Evolutionary conservation across 805 yeast genomes (phyloP), one percentile per base, ranked within the genome.

Genomic region (Zygotorulaspora florentina): DNA sequence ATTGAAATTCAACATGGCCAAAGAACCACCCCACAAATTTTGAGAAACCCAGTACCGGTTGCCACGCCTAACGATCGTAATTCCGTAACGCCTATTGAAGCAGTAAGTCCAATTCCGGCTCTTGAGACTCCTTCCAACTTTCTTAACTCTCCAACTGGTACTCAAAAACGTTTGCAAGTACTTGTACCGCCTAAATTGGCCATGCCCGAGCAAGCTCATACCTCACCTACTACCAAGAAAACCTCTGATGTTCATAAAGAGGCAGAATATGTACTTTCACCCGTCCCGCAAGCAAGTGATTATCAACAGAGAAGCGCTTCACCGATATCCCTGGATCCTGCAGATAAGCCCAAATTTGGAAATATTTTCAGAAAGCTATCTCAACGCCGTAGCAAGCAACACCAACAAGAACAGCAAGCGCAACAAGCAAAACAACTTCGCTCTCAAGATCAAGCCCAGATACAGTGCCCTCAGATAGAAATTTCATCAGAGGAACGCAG

Each of bases 201-300:
- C 57, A 70, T 51, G 66, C 79, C 69, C 59, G 82, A 71, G 65
- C 72, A 62, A 69, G 76, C 66, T 46, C 77, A 69, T 68, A 79
- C 61, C 56, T 78, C 67, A 61, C 76, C 72, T 59, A 77, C 59
- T 2, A 51, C 55, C 9, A 58, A 67, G 44, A 65, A 62, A 38
- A 50, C 58, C 10, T 40, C 58, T 12, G 67, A 61, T 9, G 46
- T 46, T 6, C 53, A 54, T 26, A 57, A 51, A 12, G 60, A 54
- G 3, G 50, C 58, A 29, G 61, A 61, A 36, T 49, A 45, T 39
- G 62, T 57, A 1, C 54, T 67, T 33, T 47, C 61, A 1, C 61
- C 69, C 57, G 64, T 40, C 66, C 77, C 56, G 54, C 53, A 67
- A 12, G 38, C 51, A 1, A 38, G 48, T 16, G 50, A 52, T n/a